Conservation (phyloP, 495 filamentous ascomycete species). For the Xylaria castorea region DNA sequence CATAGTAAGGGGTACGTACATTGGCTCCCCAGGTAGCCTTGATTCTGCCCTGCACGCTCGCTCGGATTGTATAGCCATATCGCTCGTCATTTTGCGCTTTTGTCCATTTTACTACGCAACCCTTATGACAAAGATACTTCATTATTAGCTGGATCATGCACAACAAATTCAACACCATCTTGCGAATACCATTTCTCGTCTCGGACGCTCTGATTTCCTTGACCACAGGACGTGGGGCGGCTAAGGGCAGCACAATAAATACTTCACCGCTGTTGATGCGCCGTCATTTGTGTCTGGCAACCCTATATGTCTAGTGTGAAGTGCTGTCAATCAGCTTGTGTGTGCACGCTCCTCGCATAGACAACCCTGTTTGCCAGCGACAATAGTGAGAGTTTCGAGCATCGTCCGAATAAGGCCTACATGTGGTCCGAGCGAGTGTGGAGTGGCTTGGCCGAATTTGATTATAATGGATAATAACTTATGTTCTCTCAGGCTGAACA, state of each 20-base stretch:
- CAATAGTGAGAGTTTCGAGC: constrained; percentile 3
- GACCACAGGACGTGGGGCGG: background rate
- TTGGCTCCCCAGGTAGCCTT: constrained; percentile 85
- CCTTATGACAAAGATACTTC: background rate
- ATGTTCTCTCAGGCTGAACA: constrained; percentile 60
- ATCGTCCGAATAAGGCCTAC: background rate
- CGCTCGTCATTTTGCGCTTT: constrained; percentile 5
- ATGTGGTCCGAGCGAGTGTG: constrained; percentile 42
- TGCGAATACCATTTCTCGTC: background rate
- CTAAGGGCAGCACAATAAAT: background rate
- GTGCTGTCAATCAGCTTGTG: background rate
- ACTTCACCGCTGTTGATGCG: background rate
- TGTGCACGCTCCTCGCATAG: background rate
- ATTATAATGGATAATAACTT: constrained; percentile 29
- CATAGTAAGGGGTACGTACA: constrained; percentile 98
- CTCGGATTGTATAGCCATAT: constrained; percentile 30
- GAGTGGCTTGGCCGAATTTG: constrained; percentile 4
- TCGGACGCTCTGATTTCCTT: background rate
- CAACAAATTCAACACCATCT: background rate
- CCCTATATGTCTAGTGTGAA: background rate
- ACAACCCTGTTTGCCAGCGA: background rate
- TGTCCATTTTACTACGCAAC: background rate
- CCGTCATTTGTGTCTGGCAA: constrained; percentile 8
- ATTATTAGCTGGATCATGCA: background rate
- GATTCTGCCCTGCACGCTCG: constrained; percentile 34